Base-by-base conservation (phyloP, 2,329 filamentous ascomycete genomes). In the Fusarium illudens region DNA sequence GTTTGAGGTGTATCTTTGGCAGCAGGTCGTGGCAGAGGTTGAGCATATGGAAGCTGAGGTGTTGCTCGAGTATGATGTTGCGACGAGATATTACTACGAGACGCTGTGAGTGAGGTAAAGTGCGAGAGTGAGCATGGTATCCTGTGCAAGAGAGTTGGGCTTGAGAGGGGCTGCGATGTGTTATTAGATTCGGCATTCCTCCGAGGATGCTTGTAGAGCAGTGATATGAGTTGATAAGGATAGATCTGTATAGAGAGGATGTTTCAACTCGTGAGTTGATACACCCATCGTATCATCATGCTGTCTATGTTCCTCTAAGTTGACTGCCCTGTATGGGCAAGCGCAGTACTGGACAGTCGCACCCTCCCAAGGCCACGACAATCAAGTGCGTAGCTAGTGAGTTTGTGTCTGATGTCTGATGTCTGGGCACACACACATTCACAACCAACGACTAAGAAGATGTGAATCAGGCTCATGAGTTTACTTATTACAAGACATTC, bases 61-160 rank as follows among this genome's bases (percentile, higher is more conserved):
- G 4, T 60, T 82, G 29, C 62, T 83, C 10, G 80, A 83, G 66
- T 84, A 82, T 64, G 81, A 84, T 67, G 57, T 71, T 3, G 77
- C 67, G 8, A 81, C 81, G n/a, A 72, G 82, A 56, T 83, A 81
- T 54, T 83, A 82, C 65, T 80, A 82, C 44, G 71, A 78, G 22
- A 64, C 61, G 11, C 37, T 74, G 17, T 71, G 58, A 65, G 29
- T 5, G 7, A 17, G 4, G 15, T 44, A 15, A 34, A 20, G 6
- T 9, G 12, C 29, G 25, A 15, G n/a, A 8, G 27, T 48, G n/a
- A 30, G 15, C 19, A 48, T 13, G 27, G 27, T 17, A 10, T 13
- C 1, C n/a, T 29, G 9, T 4, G 2, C 11, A 29, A 10, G 1
- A 13, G 27, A 27, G 10, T 46, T 27, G 15, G 5, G 22, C 11